phyloP scores from a whole-genome alignment of 257 asterid genomes.

The Lithospermum erythrorhizon region DNA sequence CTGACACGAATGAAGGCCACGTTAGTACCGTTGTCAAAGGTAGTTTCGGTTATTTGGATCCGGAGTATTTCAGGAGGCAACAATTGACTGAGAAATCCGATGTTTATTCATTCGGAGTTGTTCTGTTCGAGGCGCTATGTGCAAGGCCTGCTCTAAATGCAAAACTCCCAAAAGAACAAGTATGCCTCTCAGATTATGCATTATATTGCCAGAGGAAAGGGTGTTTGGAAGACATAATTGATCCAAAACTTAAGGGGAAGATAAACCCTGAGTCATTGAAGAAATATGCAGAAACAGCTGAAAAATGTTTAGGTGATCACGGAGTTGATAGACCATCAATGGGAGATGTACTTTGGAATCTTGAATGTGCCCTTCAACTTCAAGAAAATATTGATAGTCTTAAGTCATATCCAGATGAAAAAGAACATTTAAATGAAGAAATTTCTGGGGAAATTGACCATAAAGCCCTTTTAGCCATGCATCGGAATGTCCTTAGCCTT shows the following conservation, averaged over 20 bases:
- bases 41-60: conserved; percentile 79
- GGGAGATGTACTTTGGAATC: conserved; percentile 81
- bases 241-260: conserved; percentile 63
- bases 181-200: conserved; percentile 75
- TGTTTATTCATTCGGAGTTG: conserved; percentile 82
- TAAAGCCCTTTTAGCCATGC: too few relatives aligned
- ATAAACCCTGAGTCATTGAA: conserved; percentile 47
- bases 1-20: conserved; percentile 76
- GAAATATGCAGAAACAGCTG: conserved; percentile 53
- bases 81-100: conserved; percentile 80
- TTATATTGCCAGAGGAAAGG: conserved; percentile 51
- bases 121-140: conserved; percentile 67
- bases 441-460: too few relatives aligned
- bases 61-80: conserved; percentile 69
- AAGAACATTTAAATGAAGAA: too few relatives aligned
- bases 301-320: conserved; percentile 69
- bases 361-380: conserved; percentile 55
- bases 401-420: too few relatives aligned
- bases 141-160: conserved; percentile 70
- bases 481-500: too few relatives aligned
- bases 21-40: conserved; percentile 81
- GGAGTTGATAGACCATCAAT: conserved; percentile 61
- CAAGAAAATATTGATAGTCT: conserved; percentile 28
- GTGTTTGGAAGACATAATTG: conserved; percentile 44
- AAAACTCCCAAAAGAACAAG: conserved; percentile 71